Evolutionary conservation across 306 rosid species (phyloP), one percentile per base, ranked within the genome.

Genomic region (Medicago arabica): DNA sequence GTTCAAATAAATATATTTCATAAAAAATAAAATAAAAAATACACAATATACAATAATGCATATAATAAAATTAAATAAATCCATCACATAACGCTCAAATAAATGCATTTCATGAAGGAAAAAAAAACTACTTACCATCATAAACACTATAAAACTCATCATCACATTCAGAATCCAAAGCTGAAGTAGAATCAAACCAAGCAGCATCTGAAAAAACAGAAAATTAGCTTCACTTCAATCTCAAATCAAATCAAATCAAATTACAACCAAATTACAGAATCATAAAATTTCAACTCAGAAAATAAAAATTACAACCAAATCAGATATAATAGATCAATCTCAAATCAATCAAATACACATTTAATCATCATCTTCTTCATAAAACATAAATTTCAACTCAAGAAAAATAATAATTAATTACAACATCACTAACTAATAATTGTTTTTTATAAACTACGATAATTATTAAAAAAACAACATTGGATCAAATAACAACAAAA

Each of bases 141-240:
- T 83, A 70, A 63, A 92, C 88, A 50, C 99, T 92, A 57, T 90
- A 90, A 83, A 95, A 95, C 74, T 95, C 99, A 0, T 92, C 98
- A 21, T 95, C 99, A 15, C 87, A 82, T 82, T 95, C 99, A 19
- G 97, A 95, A 41, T 95, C 97, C 78, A 85, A 77, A 1, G 87
- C 87, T 19, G 98, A 94, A 74, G 80, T 82, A 28, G 95, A 92
- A 90, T 94, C 98, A 80, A 86, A 87, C 90, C 91, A 94, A 10
- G 90, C 87, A 67, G 71, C 90, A 71, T 94, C 98, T 76, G 68
- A 14, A 68, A 23, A 65, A 23, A 79, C 84, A 68, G 31, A 51
- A 41, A 73, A 50, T 1, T 18, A 76, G 66, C 67, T 71, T 38
- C 75, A 39, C 17, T 74, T 59, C 80, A 60, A 61, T 28, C 34